A percentile compares a stretch with the other conserved stretches of the same genome.
Evolutionary conservation across 2,329 filamentous ascomycete species (phyloP).

Genomic region (Pseudogymnoascus destructans): DNA sequence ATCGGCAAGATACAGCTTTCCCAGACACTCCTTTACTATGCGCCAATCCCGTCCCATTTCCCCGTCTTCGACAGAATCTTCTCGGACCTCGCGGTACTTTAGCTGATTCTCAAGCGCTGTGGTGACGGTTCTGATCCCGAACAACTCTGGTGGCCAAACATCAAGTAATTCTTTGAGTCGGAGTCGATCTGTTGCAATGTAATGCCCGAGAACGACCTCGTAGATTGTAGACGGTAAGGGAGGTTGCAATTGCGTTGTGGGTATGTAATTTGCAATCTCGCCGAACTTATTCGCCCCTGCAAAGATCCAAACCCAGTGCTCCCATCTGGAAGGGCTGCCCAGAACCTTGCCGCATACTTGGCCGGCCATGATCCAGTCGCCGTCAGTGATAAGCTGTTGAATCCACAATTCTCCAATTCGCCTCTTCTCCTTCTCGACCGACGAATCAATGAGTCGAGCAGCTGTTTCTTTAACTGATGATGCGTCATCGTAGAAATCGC

Average conservation of each 20-base stretch:
- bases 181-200: conserved; percentile 64
- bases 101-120: conserved; percentile 73
- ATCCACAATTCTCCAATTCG: conserved; percentile 90
- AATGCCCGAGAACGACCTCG: conserved; percentile 79
- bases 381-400: conserved; percentile 62
- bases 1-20: conserved; percentile 69
- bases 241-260: conserved; percentile 61
- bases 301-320: conserved; percentile 92
- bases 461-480: conserved; percentile 50
- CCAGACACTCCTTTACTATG: conserved; percentile 75
- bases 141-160: conserved; percentile 72
- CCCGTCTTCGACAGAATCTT: conserved; percentile 64
- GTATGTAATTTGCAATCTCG: conserved; percentile 77
- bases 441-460: conserved; percentile 45
- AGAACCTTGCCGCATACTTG: conserved; percentile 73
- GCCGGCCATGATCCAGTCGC: conserved; percentile 67
- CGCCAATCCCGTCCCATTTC: conserved; percentile 70
- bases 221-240: conserved; percentile 73
- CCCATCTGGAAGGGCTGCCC: conserved; percentile 69
- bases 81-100: conserved; percentile 57
- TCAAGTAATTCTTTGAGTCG: conserved; percentile 70
- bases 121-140: conserved; percentile 64
- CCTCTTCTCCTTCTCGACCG: conserved; percentile 74
- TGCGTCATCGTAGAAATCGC: conserved; percentile 62
- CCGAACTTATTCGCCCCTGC: conserved; percentile 76